A percentile compares a stretch with the other conserved stretches of the same genome.
These are phyloP conservation scores for Xylaria sp. DNA, from an alignment of 2,329 filamentous ascomycete genomes.

Conservation along the genomic window DNA sequence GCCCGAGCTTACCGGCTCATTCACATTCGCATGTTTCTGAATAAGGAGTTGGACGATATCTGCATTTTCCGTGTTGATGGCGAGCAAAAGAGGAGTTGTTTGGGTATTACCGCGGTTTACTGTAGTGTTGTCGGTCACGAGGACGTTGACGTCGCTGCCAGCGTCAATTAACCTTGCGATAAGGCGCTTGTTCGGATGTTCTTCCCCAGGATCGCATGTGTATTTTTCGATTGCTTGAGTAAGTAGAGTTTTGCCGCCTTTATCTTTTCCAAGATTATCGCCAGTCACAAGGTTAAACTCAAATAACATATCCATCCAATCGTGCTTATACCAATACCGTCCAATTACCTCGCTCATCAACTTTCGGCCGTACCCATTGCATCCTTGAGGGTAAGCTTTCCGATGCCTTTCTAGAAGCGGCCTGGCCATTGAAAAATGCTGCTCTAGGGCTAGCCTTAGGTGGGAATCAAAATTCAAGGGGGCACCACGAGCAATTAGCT, in stretches of 20 bases:
- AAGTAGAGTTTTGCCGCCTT: not conserved
- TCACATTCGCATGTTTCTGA: not conserved
- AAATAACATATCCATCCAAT: not conserved
- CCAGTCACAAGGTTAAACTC: not conserved
- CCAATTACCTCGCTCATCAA: too few species aligned
- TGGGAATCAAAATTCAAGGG: too few species aligned
- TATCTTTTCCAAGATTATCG: not conserved
- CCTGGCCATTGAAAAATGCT: too few species aligned
- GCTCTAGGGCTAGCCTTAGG: too few species aligned
- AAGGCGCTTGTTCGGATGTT: not conserved
- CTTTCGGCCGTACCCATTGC: too few species aligned
- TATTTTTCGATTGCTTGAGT: not conserved
- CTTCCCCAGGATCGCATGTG: too few species aligned
- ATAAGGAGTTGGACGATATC: constrained; percentile 8
- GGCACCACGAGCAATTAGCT: too few species aligned
- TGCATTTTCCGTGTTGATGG: not conserved
- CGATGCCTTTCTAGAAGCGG: too few species aligned
- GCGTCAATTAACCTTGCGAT: constrained; percentile 5
- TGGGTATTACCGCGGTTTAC: too few species aligned
- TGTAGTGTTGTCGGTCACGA: too few species aligned
- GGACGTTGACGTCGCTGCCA: constrained; percentile 1
- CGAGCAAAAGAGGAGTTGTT: not conserved
- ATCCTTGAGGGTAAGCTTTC: too few species aligned
- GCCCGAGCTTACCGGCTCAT: not conserved
- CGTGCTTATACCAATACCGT: too few species aligned